These are phyloP conservation scores for Cryptococcus sp. DNA, from an alignment of 1,284 basidiomycete species.

Conservation along the genomic window DNA sequence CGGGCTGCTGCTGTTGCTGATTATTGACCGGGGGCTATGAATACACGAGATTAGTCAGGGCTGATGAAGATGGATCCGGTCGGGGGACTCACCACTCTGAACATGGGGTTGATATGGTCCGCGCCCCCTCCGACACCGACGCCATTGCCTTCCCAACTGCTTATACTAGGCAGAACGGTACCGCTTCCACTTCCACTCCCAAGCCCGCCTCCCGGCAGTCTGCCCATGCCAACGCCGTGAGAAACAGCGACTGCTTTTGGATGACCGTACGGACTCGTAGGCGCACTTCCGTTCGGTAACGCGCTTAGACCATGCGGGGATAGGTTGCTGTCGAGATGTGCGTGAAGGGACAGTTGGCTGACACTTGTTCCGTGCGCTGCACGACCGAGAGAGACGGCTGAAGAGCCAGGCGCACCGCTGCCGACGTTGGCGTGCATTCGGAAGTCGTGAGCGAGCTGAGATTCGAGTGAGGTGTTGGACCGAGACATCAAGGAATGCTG, in stretches of 20 bases:
- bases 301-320: neutral
- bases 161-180: constrained; percentile 57
- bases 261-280: constrained; percentile 48
- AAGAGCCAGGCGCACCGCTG: constrained; percentile 15
- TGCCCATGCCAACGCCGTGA: constrained; percentile 37
- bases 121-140: constrained; percentile 41
- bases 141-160: constrained; percentile 41
- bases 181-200: constrained; percentile 11
- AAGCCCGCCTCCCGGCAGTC: constrained; percentile 11
- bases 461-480: constrained; percentile 77
- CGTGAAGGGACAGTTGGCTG: constrained; percentile 45
- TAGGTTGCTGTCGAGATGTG: constrained; percentile 5
- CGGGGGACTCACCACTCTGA: constrained; percentile 75
- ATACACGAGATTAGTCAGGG: neutral
- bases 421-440: constrained; percentile 69
- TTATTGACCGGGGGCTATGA: constrained; percentile 17
- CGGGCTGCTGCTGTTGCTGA: constrained; percentile 40
- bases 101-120: constrained; percentile 74
- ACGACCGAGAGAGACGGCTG: constrained; percentile 34
- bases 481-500: constrained; percentile 73
- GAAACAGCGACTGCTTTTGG: constrained; percentile 41
- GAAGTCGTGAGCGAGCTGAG: constrained; percentile 77
- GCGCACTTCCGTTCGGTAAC: constrained; percentile 26
- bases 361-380: constrained; percentile 31
- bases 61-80: neutral